phyloP scores from a whole-genome alignment of 345 rosid species.

The Citrus medica region DNA sequence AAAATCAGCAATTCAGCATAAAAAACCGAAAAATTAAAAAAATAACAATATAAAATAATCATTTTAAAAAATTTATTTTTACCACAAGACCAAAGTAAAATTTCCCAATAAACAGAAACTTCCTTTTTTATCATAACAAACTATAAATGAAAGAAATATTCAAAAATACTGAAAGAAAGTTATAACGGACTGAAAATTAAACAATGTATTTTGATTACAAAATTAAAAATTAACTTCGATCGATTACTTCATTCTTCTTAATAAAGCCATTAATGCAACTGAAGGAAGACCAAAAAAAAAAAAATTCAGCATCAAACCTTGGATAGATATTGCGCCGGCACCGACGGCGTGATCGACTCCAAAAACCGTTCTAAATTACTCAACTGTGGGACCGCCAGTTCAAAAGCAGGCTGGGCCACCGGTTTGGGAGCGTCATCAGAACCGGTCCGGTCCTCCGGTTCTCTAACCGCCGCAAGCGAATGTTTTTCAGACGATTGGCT shows the following conservation, averaged over 20 bases:
- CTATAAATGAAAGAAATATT: not conserved
- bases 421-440: conserved; percentile 18
- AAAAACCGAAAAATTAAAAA: not conserved
- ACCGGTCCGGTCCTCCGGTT: conserved; percentile 21
- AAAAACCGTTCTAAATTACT: conserved; percentile 54
- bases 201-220: no score
- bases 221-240: not conserved
- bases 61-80: not conserved
- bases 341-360: conserved; percentile 50
- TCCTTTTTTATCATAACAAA: not conserved
- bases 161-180: not conserved
- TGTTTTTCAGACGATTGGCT: conserved; percentile 27
- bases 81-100: not conserved
- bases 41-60: not conserved
- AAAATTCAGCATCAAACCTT: conserved; percentile 33
- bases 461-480: conserved; percentile 11
- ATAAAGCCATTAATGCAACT: not conserved
- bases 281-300: not conserved
- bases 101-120: not conserved
- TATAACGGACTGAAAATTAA: not conserved
- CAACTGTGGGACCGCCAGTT: conserved; percentile 22
- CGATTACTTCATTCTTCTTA: not conserved
- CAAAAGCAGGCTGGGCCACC: conserved; percentile 14
- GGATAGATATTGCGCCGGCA: conserved; percentile 41
- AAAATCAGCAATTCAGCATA: not conserved